Conservation (phyloP, 225 moss, liverwort and hornwort genomes). For the Anthoceros angustus region DNA sequence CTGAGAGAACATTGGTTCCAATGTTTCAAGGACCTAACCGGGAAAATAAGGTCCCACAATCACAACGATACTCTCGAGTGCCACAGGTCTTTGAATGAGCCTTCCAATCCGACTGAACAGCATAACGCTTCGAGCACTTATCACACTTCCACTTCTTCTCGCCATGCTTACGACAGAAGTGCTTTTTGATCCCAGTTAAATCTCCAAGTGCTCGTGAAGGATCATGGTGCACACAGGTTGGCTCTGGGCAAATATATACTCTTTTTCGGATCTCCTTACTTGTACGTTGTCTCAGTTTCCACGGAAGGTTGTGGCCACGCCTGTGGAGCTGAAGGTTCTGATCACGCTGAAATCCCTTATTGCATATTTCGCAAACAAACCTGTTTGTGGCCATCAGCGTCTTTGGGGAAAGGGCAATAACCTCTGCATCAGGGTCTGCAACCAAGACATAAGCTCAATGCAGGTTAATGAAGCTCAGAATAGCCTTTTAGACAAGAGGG, state of each 20-base stretch:
- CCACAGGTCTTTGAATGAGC: constrained; percentile 98
- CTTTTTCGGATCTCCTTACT: constrained; percentile 98
- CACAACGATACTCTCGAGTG: constrained; percentile 96
- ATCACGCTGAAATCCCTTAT: constrained; percentile 96
- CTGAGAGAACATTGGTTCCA: not conserved
- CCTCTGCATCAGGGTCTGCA: constrained; percentile 78
- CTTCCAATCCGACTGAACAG: constrained; percentile 99
- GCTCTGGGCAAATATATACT: constrained; percentile 97
- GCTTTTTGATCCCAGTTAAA: constrained; percentile 98
- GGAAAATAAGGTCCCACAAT: constrained; percentile 98
- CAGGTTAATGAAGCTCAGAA: not conserved
- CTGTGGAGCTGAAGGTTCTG: constrained; percentile 97
- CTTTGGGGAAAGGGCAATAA: constrained; percentile 84
- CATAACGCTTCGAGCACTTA: constrained; percentile 98
- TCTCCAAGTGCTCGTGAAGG: constrained; percentile 97
- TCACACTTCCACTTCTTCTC: constrained; percentile 99
- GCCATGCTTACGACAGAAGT: constrained; percentile 99
- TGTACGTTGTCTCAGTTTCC: constrained; percentile 87
- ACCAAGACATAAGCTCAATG: constrained; percentile 8
- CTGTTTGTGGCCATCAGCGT: constrained; percentile 98
- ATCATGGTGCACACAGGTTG: constrained; percentile 99
- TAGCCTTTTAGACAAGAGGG: not conserved
- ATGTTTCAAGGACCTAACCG: constrained; percentile 32
- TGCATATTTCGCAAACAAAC: constrained; percentile 97
- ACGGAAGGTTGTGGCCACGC: constrained; percentile 97